Conservation (phyloP, 805 yeast species). For the Schwanniomyces vanrijiae region DNA sequence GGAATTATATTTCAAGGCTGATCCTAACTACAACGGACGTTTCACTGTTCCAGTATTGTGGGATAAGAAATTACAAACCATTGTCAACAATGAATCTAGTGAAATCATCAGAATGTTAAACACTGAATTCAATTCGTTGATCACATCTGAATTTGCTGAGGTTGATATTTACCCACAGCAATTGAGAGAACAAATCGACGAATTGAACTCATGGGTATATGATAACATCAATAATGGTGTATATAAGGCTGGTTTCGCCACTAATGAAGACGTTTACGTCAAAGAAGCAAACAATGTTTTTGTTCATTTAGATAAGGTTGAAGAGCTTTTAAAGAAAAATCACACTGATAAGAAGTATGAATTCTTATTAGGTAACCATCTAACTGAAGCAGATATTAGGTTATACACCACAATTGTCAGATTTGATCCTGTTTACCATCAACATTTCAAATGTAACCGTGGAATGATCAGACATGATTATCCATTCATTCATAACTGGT, state of each 20-base stretch:
- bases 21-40: constrained; percentile 76
- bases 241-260: constrained; percentile 89
- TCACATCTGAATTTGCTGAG: constrained; percentile 47
- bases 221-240: constrained; percentile 89
- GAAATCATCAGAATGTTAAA: constrained; percentile 86
- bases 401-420: constrained; percentile 84
- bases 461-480: constrained; percentile 77
- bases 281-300: constrained; percentile 64
- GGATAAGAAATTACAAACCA: constrained; percentile 80
- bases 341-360: constrained; percentile 28
- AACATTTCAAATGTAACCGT: constrained; percentile 92
- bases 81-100: constrained; percentile 89
- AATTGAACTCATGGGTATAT: constrained; percentile 77
- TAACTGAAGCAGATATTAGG: constrained; percentile 91
- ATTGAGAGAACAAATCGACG: constrained; percentile 63
- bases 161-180: constrained; percentile 64
- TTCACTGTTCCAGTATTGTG: constrained; percentile 92
- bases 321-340: constrained; percentile 51
- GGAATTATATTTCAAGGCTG: constrained; percentile 72
- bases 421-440: constrained; percentile 91
- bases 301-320: constrained; percentile 67
- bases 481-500: constrained; percentile 79
- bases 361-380: constrained; percentile 55
- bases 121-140: constrained; percentile 64
- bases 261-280: constrained; percentile 79